A percentile compares a stretch with the other conserved stretches of the same genome.
phyloP scores from a whole-genome alignment of 1,284 basidiomycete genomes.

The Ustilago shanxiensis region DNA sequence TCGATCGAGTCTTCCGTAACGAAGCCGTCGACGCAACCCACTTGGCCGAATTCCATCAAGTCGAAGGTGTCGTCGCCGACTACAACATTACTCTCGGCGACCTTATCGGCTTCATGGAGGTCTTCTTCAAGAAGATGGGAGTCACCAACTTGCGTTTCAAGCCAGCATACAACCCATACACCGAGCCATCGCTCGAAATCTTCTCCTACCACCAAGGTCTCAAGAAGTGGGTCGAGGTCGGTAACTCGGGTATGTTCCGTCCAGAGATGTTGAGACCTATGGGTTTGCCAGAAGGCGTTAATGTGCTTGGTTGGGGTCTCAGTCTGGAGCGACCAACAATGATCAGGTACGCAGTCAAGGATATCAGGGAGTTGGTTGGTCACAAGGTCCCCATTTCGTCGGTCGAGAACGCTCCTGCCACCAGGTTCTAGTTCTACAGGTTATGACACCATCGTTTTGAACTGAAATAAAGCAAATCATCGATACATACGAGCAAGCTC shows the following conservation, averaged over 20 bases:
- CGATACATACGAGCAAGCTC: not conserved
- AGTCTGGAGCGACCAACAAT: constrained; percentile 97
- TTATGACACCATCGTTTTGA: not conserved
- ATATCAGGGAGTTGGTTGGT: constrained; percentile 95
- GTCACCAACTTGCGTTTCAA: constrained; percentile 94
- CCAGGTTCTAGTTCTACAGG: constrained; percentile 55
- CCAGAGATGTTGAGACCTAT: constrained; percentile 97
- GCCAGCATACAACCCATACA: constrained; percentile 84
- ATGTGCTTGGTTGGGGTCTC: constrained; percentile 97
- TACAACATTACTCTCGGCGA: constrained; percentile 93
- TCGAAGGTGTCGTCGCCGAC: constrained; percentile 98
- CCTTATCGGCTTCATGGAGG: constrained; percentile 79
- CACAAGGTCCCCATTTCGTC: constrained; percentile 83
- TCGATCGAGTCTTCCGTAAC: constrained; percentile 98
- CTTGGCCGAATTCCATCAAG: constrained; percentile 98
- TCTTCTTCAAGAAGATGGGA: constrained; percentile 98
- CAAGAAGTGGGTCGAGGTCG: constrained; percentile 92
- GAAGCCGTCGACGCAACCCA: constrained; percentile 99
- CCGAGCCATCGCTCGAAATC: constrained; percentile 95
- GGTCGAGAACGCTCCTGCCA: constrained; percentile 67
- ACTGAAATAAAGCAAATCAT: not conserved
- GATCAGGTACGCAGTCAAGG: constrained; percentile 88
- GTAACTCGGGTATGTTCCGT: constrained; percentile 95
- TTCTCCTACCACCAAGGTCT: constrained; percentile 97
- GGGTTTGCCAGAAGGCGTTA: constrained; percentile 96